phyloP scores from a whole-genome alignment of 2,329 filamentous ascomycete genomes.

The Aspergillus calidoustus region DNA sequence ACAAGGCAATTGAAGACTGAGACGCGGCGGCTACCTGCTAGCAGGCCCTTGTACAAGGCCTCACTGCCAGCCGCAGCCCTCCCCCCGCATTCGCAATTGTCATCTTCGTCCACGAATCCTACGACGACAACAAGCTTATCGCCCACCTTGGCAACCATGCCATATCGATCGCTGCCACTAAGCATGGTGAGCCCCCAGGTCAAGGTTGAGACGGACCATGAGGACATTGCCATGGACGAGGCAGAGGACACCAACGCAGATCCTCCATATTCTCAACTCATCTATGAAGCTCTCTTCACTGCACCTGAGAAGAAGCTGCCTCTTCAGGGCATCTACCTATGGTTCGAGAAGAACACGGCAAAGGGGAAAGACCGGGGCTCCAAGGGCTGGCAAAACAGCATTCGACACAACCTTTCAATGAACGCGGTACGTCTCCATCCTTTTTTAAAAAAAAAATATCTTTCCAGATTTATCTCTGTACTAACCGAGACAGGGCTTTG shows the following conservation, averaged over 20 bases:
- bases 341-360: conserved; percentile 81
- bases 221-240: conserved; percentile 30
- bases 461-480: conserved; percentile 3
- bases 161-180: conserved; percentile 25
- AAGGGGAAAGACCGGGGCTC: conserved; percentile 66
- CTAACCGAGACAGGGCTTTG: conserved; percentile 39
- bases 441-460: conserved; percentile 13
- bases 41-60: conserved; percentile 18
- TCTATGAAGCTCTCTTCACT: conserved; percentile 75
- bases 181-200: conserved; percentile 19
- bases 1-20: conserved; percentile 21
- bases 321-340: conserved; percentile 85
- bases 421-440: conserved; percentile 72
- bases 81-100: conserved; percentile 8
- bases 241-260: conserved; percentile 46
- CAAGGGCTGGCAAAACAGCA: conserved; percentile 93
- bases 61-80: conserved; percentile 15
- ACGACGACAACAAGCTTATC: conserved; percentile 18
- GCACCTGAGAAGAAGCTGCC: conserved; percentile 71
- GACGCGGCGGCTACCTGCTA: conserved; percentile 15
- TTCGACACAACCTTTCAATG: conserved; percentile 95
- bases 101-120: conserved; percentile 2
- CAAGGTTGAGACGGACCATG: conserved; percentile 18
- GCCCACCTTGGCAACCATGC: conserved; percentile 29
- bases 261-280: conserved; percentile 80